Evolutionary conservation across 106 monocot species (phyloP).

Genomic region (Agapanthus africanus): DNA sequence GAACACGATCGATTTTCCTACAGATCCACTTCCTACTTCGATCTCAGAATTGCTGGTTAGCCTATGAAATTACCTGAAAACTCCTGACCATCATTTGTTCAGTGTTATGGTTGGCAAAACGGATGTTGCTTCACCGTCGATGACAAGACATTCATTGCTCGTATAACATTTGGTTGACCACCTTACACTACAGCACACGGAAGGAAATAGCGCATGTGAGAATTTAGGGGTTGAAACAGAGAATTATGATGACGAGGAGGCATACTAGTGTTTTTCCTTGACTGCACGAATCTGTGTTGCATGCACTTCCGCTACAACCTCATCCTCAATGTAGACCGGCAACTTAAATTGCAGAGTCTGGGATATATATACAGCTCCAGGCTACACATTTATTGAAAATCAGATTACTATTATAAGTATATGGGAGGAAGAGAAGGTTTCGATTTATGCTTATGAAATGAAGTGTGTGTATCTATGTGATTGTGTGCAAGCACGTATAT

Average conservation of each 20-base stretch:
- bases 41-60: no score
- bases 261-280: slow-evolving; percentile 54
- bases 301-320: slow-evolving; percentile 52
- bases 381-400: slow-evolving; percentile 33
- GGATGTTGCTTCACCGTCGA: slow-evolving; percentile 56
- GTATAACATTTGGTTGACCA: slow-evolving; percentile 50
- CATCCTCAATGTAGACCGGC: slow-evolving; percentile 71
- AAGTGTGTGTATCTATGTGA: not conserved
- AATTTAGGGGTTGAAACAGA: not conserved
- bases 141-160: slow-evolving; percentile 12
- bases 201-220: not conserved
- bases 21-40: no score
- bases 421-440: not conserved
- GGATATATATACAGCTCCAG: slow-evolving; percentile 74
- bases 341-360: slow-evolving; percentile 65
- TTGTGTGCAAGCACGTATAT: not conserved
- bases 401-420: not conserved
- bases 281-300: slow-evolving; percentile 32
- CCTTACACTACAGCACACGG: slow-evolving; percentile 31
- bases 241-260: not conserved
- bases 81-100: not conserved
- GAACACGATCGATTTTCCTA: no score
- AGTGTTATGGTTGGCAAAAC: slow-evolving; percentile 38
- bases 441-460: not conserved
- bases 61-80: slow-evolving; percentile 5